A percentile compares a stretch with the other conserved stretches of the same genome.
phyloP scores from a whole-genome alignment of 768 basidiomycete species.

The Amylocystis lapponica region DNA sequence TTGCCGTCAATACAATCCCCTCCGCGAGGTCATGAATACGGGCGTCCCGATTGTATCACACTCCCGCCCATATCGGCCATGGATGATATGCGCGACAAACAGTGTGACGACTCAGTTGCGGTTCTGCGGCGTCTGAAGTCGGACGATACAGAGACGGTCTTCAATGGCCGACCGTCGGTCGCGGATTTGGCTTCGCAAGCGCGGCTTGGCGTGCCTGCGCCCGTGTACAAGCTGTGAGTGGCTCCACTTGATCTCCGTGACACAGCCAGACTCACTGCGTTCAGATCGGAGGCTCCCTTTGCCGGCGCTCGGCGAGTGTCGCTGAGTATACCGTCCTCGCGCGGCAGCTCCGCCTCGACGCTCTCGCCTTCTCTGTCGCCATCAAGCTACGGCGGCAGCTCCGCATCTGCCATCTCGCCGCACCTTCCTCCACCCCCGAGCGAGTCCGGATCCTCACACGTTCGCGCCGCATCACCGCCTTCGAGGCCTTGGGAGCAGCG shows the following conservation, averaged over 20 bases:
- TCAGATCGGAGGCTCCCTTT: not conserved
- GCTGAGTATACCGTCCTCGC: not conserved
- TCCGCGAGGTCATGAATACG: constrained; percentile 18
- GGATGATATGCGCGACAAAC: constrained; percentile 52
- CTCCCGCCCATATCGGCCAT: constrained; percentile 38
- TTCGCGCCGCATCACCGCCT: constrained; percentile 1
- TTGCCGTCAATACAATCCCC: constrained; percentile 40
- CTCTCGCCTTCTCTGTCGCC: not conserved
- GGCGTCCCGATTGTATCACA: constrained; percentile 5
- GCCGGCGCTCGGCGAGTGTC: not conserved
- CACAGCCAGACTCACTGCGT: not conserved
- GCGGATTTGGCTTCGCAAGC: constrained; percentile 6
- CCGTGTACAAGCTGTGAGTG: constrained; percentile 4
- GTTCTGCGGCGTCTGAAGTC: constrained; percentile 59
- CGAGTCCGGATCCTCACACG: not conserved
- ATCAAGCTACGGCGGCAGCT: not conserved
- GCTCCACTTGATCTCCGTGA: not conserved
- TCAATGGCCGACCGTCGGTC: constrained; percentile 1
- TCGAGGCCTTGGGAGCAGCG: too few relatives aligned
- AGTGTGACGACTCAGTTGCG: constrained; percentile 52
- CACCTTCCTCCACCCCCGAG: not conserved
- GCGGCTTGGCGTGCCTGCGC: constrained; percentile 9
- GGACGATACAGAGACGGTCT: constrained; percentile 38
- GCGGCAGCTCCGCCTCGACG: not conserved
- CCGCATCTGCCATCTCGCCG: not conserved